Conservation (phyloP, 106 monocot genomes). For the Platanthera zijinensis region DNA sequence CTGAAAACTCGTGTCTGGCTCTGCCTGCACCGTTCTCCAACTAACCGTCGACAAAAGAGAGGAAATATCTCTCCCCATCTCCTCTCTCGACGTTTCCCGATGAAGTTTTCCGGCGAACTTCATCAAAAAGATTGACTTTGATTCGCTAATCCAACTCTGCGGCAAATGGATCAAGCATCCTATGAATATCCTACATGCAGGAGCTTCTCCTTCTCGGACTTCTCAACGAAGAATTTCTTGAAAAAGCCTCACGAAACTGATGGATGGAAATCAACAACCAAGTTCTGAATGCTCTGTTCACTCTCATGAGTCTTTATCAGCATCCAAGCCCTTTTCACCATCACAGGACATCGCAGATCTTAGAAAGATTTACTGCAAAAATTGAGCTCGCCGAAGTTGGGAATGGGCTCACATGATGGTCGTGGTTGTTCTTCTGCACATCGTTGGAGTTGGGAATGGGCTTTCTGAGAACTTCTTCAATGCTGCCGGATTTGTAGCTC, state of each 20-base stretch:
- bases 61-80: constrained; percentile 21
- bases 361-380: constrained; percentile 33
- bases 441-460: constrained; percentile 14
- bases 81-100: not conserved
- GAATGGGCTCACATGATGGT: constrained; percentile 34
- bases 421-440: constrained; percentile 33
- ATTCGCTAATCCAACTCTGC: not conserved
- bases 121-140: constrained; percentile 13
- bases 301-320: constrained; percentile 35
- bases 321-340: constrained; percentile 42
- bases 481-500: constrained; percentile 15
- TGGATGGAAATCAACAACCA: constrained; percentile 46
- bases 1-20: not conserved
- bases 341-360: constrained; percentile 23
- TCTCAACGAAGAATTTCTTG: constrained; percentile 20
- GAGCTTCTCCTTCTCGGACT: constrained; percentile 28
- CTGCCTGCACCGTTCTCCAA: not conserved
- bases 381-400: constrained; percentile 16
- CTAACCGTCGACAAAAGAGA: constrained; percentile 14
- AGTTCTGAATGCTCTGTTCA: constrained; percentile 50
- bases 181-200: constrained; percentile 13
- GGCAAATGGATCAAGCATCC: constrained; percentile 36
- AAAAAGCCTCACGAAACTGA: constrained; percentile 5
- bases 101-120: constrained; percentile 7
- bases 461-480: constrained; percentile 12